Evolutionary conservation across 1,284 basidiomycete genomes (phyloP).

Genomic region (Sanghuangporus sanghuang): DNA sequence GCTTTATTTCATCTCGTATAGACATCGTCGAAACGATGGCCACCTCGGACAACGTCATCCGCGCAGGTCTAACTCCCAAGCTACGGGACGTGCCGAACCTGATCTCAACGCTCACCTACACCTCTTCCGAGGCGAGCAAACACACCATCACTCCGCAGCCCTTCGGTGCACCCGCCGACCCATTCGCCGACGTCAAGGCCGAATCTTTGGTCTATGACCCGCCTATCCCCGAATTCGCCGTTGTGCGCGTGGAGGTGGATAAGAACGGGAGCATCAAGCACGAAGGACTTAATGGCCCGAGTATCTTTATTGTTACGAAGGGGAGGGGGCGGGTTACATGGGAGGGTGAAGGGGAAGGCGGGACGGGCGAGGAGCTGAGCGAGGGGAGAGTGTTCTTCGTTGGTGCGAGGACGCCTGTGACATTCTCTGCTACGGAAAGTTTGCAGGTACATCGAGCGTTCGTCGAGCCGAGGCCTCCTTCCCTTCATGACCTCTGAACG

Average conservation of each 20-base stretch:
- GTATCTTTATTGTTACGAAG: slow-evolving; percentile 73
- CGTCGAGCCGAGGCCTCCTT: slow-evolving; percentile 37
- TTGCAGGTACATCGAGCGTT: slow-evolving; percentile 76
- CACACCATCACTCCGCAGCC: slow-evolving; percentile 63
- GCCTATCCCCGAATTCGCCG: slow-evolving; percentile 92
- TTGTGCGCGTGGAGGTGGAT: slow-evolving; percentile 50
- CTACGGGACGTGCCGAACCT: slow-evolving; percentile 90
- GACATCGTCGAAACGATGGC: slow-evolving; percentile 99
- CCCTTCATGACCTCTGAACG: neutral
- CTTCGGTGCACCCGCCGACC: slow-evolving; percentile 34
- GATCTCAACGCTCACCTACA: slow-evolving; percentile 85
- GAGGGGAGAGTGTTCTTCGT: slow-evolving; percentile 83
- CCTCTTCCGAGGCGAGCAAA: slow-evolving; percentile 57
- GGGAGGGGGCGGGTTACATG: slow-evolving; percentile 53
- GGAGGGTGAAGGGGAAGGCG: slow-evolving; percentile 37
- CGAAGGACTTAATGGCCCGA: slow-evolving; percentile 72
- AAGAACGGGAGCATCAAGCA: slow-evolving; percentile 46
- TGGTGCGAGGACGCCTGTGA: slow-evolving; percentile 63
- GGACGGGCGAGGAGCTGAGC: slow-evolving; percentile 40
- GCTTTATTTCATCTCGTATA: slow-evolving; percentile 30
- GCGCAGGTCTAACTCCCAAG: slow-evolving; percentile 97
- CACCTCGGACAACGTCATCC: slow-evolving; percentile 97
- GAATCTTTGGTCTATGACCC: slow-evolving; percentile 77
- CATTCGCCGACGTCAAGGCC: slow-evolving; percentile 20
- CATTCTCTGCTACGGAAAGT: slow-evolving; percentile 36